These are phyloP conservation scores for Daedaleopsis nitida DNA, from an alignment of 768 basidiomycete genomes.

Conservation along the genomic window DNA sequence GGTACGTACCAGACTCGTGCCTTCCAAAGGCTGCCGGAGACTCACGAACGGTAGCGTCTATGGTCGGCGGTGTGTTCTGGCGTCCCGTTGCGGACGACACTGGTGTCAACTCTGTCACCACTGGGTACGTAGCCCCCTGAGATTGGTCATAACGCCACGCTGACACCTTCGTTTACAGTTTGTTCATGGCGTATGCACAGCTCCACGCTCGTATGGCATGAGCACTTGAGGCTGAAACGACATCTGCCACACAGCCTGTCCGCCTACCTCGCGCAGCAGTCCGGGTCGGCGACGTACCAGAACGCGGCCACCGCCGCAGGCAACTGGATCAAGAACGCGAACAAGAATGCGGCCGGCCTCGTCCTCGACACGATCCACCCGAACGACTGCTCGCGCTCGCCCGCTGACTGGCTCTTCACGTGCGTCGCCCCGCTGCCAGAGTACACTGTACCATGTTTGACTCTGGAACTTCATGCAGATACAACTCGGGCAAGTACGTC, in stretches of 20 bases:
- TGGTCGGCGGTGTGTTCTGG: conserved; percentile 57
- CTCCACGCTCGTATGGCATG: too few relatives aligned
- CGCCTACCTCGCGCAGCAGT: conserved; percentile 49
- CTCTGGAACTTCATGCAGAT: conserved; percentile 40
- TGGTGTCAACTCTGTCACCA: conserved; percentile 51
- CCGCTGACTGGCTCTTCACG: conserved; percentile 39
- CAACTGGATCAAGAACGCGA: conserved; percentile 49
- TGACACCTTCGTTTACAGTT: not conserved
- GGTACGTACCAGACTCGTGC: conserved; percentile 41
- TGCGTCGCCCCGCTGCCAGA: too few relatives aligned
- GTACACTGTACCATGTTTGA: too few relatives aligned
- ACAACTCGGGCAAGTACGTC: conserved; percentile 56
- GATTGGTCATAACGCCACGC: not conserved
- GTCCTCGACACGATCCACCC: conserved; percentile 51
- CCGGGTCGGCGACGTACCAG: conserved; percentile 45
- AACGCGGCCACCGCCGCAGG: conserved; percentile 49
- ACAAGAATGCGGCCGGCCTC: conserved; percentile 43
- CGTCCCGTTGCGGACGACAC: conserved; percentile 45
- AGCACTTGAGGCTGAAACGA: not conserved
- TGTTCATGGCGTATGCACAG: too few relatives aligned
- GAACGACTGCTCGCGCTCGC: conserved; percentile 48
- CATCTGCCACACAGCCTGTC: conserved; percentile 40
- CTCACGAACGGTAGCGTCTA: too few relatives aligned
- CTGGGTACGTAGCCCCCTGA: conserved; percentile 39
- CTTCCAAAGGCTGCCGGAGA: too few relatives aligned